Base-by-base conservation (phyloP, 169 alveolate genomes). In the Cryptosporidium baileyi region DNA sequence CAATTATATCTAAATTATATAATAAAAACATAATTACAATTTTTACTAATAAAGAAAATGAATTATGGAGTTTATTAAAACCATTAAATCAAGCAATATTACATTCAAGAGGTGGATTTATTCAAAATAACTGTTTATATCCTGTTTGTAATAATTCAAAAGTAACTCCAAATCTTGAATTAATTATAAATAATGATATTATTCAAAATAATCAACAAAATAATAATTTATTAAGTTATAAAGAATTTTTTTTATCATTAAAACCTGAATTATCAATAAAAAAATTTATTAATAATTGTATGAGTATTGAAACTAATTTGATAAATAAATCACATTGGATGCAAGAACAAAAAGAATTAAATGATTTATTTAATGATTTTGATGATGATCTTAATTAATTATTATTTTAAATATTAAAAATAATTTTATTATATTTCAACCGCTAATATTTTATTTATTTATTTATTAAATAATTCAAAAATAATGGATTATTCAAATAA, bases 71-170 rank as follows among this genome's bases (percentile, higher is more conserved):
- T 13, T 22, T 74, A 15, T 54, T 74, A 19, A 32, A 54, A 24
- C 54, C 82, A 2, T 52, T 52, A 1, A 74, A 74, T 22, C 22
- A 19, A 1, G 60, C 65, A 11, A 57, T 51, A 34, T 61, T 74
- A 15, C 82, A 74, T 54, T 74, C 82, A 38, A 74, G 82, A 49
- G 82, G 82, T 52, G 82, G 82, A 17, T 74, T 74, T 26, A 74
- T 74, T 3, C 45, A 60, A 6, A 74, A 74, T 57, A 30, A 65
- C 11, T 74, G 82, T 36, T 11, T 74, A 17, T 54, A 74, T 22
- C 82, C 82, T 7, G 40, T 74, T 52, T 74, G 82, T 57, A 2
- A 38, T 11, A 74, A 15, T 9, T 74, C 82, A 17, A 74, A 15
- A 5, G 82, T 38, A 5, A 28, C 36, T 11, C 74, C 65, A 17